These are phyloP conservation scores for Sugiyamaella paludigena DNA, from an alignment of 1,139 yeast species.

Conservation along the genomic window DNA sequence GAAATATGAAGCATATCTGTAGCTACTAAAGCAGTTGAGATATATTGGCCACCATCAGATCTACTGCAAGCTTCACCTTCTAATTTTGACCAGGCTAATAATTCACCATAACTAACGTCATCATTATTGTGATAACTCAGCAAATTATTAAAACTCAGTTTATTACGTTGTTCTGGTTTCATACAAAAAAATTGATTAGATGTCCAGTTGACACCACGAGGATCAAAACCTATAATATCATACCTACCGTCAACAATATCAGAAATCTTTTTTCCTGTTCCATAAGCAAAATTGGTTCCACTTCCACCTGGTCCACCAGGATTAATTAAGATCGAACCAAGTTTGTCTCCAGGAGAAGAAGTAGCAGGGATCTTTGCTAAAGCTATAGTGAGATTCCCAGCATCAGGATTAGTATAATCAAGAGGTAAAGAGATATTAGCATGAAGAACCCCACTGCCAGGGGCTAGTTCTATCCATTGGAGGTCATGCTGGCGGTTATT, in stretches of 20 bases:
- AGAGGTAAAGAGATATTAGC: conserved; percentile 18
- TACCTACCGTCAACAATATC: conserved; percentile 17
- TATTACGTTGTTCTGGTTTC: conserved; percentile 1
- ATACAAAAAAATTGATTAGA: conserved; percentile 14
- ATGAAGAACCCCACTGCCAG: conserved; percentile 13
- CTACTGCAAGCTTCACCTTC: conserved; percentile 15
- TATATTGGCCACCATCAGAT: conserved; percentile 14
- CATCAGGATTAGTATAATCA: conserved; percentile 17
- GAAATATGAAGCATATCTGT: conserved; percentile 23
- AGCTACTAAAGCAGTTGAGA: conserved; percentile 22
- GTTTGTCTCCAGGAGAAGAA: conserved; percentile 3
- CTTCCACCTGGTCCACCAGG: conserved; percentile 25
- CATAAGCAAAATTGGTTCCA: conserved; percentile 17
- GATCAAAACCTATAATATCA: conserved; percentile 23
- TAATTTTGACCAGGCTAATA: conserved; percentile 8
- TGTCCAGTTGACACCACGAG: conserved; percentile 20
- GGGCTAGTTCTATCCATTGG: conserved; percentile 9
- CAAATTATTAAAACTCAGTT: too few species aligned
- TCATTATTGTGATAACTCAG: conserved; percentile 11
- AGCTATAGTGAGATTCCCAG: conserved; percentile 18
- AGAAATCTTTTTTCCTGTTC: conserved; percentile 10
- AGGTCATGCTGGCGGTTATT: too few species aligned
- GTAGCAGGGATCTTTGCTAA: conserved; percentile 17
- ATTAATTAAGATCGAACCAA: conserved; percentile 19
- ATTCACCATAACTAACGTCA: conserved; percentile 13